Conservation (phyloP, 2,329 filamentous ascomycete genomes). For the Knufia fluminis region DNA sequence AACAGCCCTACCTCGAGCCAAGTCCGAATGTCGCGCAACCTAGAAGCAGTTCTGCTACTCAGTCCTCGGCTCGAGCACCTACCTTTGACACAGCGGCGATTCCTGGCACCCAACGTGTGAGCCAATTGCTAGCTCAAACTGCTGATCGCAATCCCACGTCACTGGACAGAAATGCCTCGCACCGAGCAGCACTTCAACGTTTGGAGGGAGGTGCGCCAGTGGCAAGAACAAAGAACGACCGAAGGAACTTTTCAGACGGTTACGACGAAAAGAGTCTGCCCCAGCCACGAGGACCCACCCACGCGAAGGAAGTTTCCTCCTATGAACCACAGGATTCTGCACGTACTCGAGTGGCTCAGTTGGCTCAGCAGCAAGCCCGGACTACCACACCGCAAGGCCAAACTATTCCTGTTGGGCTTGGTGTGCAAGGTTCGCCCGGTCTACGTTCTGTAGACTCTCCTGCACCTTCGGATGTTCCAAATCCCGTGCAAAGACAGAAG, state of each 20-base stretch:
- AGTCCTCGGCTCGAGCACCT: neutral
- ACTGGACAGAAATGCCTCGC: constrained; percentile 21
- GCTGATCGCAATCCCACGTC: constrained; percentile 1
- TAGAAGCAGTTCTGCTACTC: constrained; percentile 2
- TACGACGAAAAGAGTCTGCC: neutral
- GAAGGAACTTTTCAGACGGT: constrained; percentile 12
- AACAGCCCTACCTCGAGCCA: neutral
- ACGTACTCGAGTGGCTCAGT: neutral
- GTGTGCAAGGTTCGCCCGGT: constrained; percentile 16
- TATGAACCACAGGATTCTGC: neutral
- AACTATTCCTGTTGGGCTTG: constrained; percentile 7
- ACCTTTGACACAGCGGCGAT: neutral
- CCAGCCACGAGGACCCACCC: neutral
- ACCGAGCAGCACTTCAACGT: constrained; percentile 22
- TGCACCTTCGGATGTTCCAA: neutral
- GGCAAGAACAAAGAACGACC: constrained; percentile 16
- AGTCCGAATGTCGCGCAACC: neutral
- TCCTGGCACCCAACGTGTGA: neutral
- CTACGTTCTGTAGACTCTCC: constrained; percentile 13
- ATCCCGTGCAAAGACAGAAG: constrained; percentile 17
- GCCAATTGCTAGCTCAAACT: neutral
- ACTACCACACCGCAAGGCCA: constrained; percentile 4
- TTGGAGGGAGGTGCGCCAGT: constrained; percentile 15
- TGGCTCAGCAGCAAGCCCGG: neutral
- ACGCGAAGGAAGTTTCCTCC: neutral